A percentile compares a stretch with the other conserved stretches of the same genome.
Conservation (phyloP, 495 filamentous ascomycete species). For the Alectoria sarmentosa region DNA sequence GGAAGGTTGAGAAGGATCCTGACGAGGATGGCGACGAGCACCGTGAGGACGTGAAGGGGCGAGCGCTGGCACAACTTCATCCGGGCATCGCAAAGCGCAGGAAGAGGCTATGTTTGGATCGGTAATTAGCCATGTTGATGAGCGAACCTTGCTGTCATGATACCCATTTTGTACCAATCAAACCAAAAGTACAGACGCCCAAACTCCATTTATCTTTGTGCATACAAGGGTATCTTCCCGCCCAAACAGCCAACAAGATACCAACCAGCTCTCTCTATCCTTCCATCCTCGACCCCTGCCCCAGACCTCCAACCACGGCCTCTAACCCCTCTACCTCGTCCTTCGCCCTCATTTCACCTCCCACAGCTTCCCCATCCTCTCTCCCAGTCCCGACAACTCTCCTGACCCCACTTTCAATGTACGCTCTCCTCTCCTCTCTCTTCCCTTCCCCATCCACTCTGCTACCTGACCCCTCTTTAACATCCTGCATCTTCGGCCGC, state of each 20-base stretch:
- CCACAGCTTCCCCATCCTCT: slow-evolving; percentile 12
- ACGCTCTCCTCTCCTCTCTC: slow-evolving; percentile 56
- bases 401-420: slow-evolving; percentile 62
- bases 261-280: neutral
- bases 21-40: neutral
- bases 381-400: slow-evolving; percentile 19
- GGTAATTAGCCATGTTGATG: slow-evolving; percentile 1
- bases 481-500: slow-evolving; percentile 48
- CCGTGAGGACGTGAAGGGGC: neutral
- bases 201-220: neutral
- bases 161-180: neutral
- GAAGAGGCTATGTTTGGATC: slow-evolving; percentile 16
- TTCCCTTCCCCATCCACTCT: slow-evolving; percentile 32
- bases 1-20: neutral
- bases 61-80: neutral
- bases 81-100: neutral
- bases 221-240: neutral
- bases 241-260: neutral
- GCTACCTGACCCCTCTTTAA: slow-evolving; percentile 38
- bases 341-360: slow-evolving; percentile 16
- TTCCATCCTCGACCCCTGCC: slow-evolving; percentile 12
- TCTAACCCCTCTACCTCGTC: slow-evolving; percentile 26
- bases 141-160: neutral
- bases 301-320: slow-evolving; percentile 15
- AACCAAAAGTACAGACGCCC: neutral